Evolutionary conservation across 495 filamentous ascomycete species (phyloP), one percentile per base, ranked within the genome.

Genomic region (Cairneyella variabilis): DNA sequence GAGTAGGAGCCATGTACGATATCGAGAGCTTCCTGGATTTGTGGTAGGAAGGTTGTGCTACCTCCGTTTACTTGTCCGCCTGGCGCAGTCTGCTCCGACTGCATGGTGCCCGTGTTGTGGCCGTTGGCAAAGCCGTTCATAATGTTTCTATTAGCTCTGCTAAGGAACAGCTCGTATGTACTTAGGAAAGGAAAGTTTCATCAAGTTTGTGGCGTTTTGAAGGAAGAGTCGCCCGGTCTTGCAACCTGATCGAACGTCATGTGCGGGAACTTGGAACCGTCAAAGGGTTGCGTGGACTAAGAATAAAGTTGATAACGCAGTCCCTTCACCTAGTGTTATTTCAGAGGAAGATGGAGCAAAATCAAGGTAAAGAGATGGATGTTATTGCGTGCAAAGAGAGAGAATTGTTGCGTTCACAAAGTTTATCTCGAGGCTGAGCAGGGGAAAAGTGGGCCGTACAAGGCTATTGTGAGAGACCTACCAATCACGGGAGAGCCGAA

Each of bases 1-100:
- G 90, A 91, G 48, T 84, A 76, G 18, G 91, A 83, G 59, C 81
- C 85, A 72, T 97, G 90, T 48, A 95, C 84, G 54, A 92, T 80
- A 41, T 91, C 77, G 50, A 99, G 77, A 22, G 95, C 93, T 49
- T 85, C 78, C 64, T 89, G 78, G 47, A 97, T 91, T 61, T 76
- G 78, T 36, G 58, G 56, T 9, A 61, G 53, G 27, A 64, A 27
- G 21, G 47, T 52, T 38, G 49, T 57, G 45, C 32, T 63, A 51
- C 56, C 37, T 16, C 57, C 57, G 36, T 60, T 54, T 3, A 40
- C 34, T 25, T 51, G 41, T 22, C n/a, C 53, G 16, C 18, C 38
- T 16, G 39, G 21, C 4, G 12, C 43, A 11, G 32, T 38, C 52
- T 44, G 30, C 16, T 20, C 44, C 22, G 21, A 21, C 27, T 40